Base-by-base conservation (phyloP, 225 moss, liverwort and hornwort genomes). In the Pleurozium schreberi region DNA sequence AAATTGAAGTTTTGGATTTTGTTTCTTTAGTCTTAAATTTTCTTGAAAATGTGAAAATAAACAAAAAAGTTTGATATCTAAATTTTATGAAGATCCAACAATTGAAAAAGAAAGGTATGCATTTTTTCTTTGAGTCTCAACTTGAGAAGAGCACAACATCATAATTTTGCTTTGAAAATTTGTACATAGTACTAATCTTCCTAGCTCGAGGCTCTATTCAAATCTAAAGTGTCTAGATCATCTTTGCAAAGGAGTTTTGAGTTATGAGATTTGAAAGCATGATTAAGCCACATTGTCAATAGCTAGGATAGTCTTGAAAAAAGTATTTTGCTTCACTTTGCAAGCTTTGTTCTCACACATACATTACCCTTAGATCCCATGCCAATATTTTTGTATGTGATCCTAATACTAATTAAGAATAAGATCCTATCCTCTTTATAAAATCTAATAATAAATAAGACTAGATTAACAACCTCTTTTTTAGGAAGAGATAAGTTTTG, bases 61-160 rank as follows among this genome's bases (percentile, higher is more conserved):
- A 36, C 5, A 73, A 74, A 36, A 9, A 8, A 23, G 5, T 53
- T 34, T 12, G 8, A 2, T 19, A 76, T 22, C 5, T 76, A 52
- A 52, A 0, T 52, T 50, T 76, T 34, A 34, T 36, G 1, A 34
- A 34, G 52, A 21, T 50, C 3, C 4, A 50, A 50, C 0, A 0
- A 1, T 50, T 49, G 19, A 19, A 49, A 73, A 8, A 49, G 11
- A 47, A n/a, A 43, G 4, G 3, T 3, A 6, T 49, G 0, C 2
- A 8, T 11, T 45, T 33, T n/a, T 76, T 27, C 17, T 23, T 23
- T 14, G 1, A 77, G 25, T 2, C 4, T 38, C 36, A 77, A 10
- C 2, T 38, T 0, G 9, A 0, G 0, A 9, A 14, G 9, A 77
- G 3, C 1, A 0, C 15, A 38, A 15, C 6, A 4, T 38, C 10